phyloP scores from a whole-genome alignment of 1,284 basidiomycete species.

The Athelia sp. region DNA sequence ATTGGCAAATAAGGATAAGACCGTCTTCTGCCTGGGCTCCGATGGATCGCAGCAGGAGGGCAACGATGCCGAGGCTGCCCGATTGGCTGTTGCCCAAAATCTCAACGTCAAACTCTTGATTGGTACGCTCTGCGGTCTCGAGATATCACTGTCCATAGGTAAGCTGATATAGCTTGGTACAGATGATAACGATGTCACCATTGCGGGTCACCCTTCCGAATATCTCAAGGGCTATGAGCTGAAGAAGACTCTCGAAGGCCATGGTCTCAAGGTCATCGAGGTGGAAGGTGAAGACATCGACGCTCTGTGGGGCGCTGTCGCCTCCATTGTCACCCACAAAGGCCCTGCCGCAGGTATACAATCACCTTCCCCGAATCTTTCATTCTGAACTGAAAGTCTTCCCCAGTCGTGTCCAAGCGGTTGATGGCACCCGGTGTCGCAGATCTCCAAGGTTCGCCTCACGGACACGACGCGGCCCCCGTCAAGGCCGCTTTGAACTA shows the following conservation, averaged over 20 bases:
- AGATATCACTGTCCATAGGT: no score
- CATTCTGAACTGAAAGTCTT: slow-evolving; percentile 1
- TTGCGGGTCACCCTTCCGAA: slow-evolving; percentile 79
- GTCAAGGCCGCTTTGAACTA: slow-evolving; percentile 74
- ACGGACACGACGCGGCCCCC: slow-evolving; percentile 81
- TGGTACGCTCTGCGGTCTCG: background rate
- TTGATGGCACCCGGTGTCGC: slow-evolving; percentile 77
- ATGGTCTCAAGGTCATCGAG: slow-evolving; percentile 70
- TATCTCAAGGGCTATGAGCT: slow-evolving; percentile 78
- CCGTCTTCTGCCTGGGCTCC: slow-evolving; percentile 77
- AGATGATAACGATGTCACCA: slow-evolving; percentile 86
- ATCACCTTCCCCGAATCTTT: background rate
- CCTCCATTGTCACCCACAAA: slow-evolving; percentile 45
- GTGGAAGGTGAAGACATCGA: slow-evolving; percentile 78
- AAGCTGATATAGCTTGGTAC: no score
- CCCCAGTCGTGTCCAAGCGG: slow-evolving; percentile 65
- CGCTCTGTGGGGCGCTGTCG: slow-evolving; percentile 64
- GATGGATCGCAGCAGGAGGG: slow-evolving; percentile 89
- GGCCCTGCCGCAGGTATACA: slow-evolving; percentile 73
- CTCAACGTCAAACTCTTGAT: slow-evolving; percentile 82
- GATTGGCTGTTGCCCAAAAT: slow-evolving; percentile 75
- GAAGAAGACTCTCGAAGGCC: slow-evolving; percentile 68
- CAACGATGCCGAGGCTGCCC: slow-evolving; percentile 83
- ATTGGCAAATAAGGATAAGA: slow-evolving; percentile 71
- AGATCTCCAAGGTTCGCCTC: slow-evolving; percentile 71